Evolutionary conservation across 1,284 basidiomycete genomes (phyloP).

Genomic region (Moesziomyces globuligerus): DNA sequence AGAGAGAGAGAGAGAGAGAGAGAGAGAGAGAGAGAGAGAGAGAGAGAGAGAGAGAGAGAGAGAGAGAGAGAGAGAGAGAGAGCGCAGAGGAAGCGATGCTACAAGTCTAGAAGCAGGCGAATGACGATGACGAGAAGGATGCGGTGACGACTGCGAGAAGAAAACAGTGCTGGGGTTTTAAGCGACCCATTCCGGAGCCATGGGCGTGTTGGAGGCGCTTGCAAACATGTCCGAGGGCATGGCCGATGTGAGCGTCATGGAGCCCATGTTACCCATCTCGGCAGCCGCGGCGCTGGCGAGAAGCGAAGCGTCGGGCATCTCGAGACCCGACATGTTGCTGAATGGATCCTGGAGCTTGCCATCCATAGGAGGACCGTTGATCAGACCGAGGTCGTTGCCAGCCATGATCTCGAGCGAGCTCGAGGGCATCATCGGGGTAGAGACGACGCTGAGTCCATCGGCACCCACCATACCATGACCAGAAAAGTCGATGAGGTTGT

Average conservation of each 20-base stretch:
- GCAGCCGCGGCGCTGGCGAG: conserved; percentile 28
- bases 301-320: conserved; percentile 31
- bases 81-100: not conserved
- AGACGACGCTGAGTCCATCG: conserved; percentile 22
- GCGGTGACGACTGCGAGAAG: no score
- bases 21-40: not conserved
- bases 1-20: conserved; percentile 4
- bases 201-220: conserved; percentile 29
- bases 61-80: conserved; percentile 4
- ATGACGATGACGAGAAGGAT: no score
- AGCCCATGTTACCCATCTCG: conserved; percentile 30
- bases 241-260: conserved; percentile 36
- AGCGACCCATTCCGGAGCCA: conserved; percentile 32
- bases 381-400: conserved; percentile 47
- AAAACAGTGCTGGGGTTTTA: conserved; percentile 1
- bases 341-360: conserved; percentile 47
- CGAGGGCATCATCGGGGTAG: conserved; percentile 30
- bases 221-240: conserved; percentile 37
- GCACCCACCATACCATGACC: conserved; percentile 9
- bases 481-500: conserved; percentile 41
- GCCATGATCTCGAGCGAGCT: conserved; percentile 36
- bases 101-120: no score
- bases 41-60: not conserved
- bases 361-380: conserved; percentile 33
- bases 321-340: conserved; percentile 18